Conservation (phyloP, 2,329 filamentous ascomycete genomes). For the Colletotrichum sp. region DNA sequence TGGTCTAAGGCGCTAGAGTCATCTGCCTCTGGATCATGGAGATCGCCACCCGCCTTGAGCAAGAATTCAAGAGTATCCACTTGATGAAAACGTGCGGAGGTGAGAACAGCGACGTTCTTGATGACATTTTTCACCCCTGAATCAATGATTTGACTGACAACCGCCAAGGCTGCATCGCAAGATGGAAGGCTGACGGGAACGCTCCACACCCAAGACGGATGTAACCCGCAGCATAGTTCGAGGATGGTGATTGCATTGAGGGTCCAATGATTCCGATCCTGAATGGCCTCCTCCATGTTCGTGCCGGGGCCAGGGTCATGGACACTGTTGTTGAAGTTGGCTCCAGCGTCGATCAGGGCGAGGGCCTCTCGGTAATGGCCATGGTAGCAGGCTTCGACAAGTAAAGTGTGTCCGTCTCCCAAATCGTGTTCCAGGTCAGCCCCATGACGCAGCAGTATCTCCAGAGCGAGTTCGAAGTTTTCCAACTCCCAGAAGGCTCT, state of each 20-base stretch:
- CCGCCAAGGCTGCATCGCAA: not conserved
- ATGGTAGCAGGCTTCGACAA: not conserved
- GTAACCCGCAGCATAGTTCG: not conserved
- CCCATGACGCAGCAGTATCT: not conserved
- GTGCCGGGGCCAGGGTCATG: not conserved
- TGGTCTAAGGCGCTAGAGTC: too few species aligned
- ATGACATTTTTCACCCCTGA: not conserved
- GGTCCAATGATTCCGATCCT: too few species aligned
- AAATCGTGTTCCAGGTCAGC: not conserved
- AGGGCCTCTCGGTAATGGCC: not conserved
- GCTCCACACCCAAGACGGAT: fast-evolving
- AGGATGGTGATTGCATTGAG: not conserved
- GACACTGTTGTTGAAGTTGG: too few species aligned
- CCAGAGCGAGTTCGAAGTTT: not conserved
- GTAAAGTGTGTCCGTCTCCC: not conserved
- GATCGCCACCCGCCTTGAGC: not conserved
- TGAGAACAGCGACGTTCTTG: not conserved
- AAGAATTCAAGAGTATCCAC: not conserved
- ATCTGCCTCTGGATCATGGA: not conserved
- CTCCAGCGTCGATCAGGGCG: not conserved
- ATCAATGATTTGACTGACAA: not conserved
- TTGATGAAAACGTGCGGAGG: too few species aligned
- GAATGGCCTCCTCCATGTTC: not conserved
- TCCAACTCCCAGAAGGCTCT: not conserved
- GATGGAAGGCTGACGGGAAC: not conserved